Conservation (phyloP, 306 rosid genomes). For the Pyrus communis region DNA sequence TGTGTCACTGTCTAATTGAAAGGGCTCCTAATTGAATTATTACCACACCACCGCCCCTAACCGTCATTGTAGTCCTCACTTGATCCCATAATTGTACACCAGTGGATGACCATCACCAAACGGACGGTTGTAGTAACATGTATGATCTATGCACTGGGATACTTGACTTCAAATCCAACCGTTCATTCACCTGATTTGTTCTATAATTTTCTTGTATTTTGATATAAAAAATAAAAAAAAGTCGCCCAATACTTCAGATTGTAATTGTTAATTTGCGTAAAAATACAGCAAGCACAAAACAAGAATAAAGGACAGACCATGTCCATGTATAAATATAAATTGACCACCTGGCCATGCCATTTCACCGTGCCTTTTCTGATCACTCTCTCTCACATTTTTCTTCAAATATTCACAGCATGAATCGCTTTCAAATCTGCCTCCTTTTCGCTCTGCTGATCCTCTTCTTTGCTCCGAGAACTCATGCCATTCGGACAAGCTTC, state of each 20-base stretch:
- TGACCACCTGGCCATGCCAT: neutral
- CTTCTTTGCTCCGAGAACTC: conserved; percentile 32
- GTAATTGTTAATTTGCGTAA: neutral
- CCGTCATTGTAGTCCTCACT: conserved; percentile 37
- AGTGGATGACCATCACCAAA: conserved; percentile 1
- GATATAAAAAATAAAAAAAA: no score
- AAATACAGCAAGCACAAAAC: neutral
- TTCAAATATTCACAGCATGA: conserved; percentile 25
- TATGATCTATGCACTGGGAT: neutral
- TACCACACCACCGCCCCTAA: conserved; percentile 36
- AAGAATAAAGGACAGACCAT: neutral
- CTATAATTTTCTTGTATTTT: neutral
- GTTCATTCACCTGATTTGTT: neutral
- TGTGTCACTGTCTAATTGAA: conserved; percentile 33
- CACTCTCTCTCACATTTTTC: neutral
- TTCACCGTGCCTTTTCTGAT: neutral
- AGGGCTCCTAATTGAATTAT: conserved; percentile 23
- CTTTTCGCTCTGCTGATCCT: conserved; percentile 26
- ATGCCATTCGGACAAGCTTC: conserved; percentile 29
- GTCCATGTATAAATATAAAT: neutral
- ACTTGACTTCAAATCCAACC: neutral
- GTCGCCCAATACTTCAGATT: neutral
- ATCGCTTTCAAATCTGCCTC: conserved; percentile 33
- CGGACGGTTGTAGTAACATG: neutral
- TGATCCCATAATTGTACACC: conserved; percentile 8